Evolutionary conservation across 83 land plant genomes (phyloP), one percentile per base, ranked within the genome.

Genomic region (Isoetes engelmannii): DNA sequence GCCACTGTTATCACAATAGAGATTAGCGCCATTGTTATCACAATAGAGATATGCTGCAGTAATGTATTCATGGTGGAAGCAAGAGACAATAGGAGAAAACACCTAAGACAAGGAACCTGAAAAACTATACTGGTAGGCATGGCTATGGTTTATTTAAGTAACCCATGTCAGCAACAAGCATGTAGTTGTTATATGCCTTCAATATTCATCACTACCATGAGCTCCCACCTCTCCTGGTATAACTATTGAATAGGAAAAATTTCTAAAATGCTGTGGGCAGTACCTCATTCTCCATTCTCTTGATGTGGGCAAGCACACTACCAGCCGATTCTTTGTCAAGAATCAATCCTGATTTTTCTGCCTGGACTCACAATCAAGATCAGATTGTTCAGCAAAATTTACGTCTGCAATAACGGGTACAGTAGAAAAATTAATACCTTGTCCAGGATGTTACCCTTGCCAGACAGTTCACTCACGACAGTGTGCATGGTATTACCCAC

Each of bases 401-500:
- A 60, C 18, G 37, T 9, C 63, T 12, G 63, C 37, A 60, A 12
- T 28, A 0, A 28, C 2, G 37, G 0, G 2, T 28, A 18, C 28
- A 19, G 20, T 60, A 60, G 12, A 60, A 20, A 19, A 19, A 13
- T 0, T 64, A 13, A 44, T 57, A 70, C 72, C 67, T 70, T 70
- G 20, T 70, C 72, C 42, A 70, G 59, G 42, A 70, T 70, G 60
- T 70, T 70, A 5, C 72, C 72, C 44, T 59, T 42, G 18, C 72
- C 72, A 42, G 72, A 70, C 10, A 70, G 72, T 43, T 70, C 72
- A 59, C 72, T 70, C 9, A 70, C 72, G 0, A 70, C 72, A 28
- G 72, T 58, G 13, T 19, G 67, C 72, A 70, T 70, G 3, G 68
- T 43, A 41, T 70, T 70, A 5, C 72, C 72, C 57, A 70, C 72